Percentiles rank a stretch among this genome's conserved stretches.
Evolutionary conservation across 257 asterid genomes (phyloP).

Genomic region (Capsicum rhomboideum): DNA sequence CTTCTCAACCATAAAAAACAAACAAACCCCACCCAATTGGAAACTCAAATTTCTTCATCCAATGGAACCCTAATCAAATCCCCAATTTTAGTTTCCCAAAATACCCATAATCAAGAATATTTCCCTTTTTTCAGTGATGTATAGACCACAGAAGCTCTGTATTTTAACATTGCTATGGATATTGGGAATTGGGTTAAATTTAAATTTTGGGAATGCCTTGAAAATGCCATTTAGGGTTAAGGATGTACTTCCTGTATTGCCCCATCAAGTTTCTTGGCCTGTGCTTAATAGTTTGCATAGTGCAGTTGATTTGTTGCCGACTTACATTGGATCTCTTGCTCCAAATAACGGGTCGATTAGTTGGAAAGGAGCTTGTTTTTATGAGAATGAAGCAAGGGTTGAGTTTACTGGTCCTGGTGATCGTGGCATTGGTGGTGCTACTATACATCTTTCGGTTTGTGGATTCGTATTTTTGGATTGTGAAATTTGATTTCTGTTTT

Average conservation of each 20-base stretch:
- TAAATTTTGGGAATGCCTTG: constrained; percentile 53
- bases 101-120: not conserved
- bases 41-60: not conserved
- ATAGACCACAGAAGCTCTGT: not conserved
- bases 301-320: constrained; percentile 89
- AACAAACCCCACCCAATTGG: too few species aligned
- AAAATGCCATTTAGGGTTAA: constrained; percentile 73
- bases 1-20: too few species aligned
- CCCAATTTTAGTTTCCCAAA: too few species aligned
- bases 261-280: constrained; percentile 91
- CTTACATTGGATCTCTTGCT: constrained; percentile 76
- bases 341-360: constrained; percentile 74
- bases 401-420: constrained; percentile 62
- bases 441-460: constrained; percentile 67
- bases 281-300: constrained; percentile 70
- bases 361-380: constrained; percentile 93
- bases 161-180: not conserved
- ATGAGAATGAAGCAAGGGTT: constrained; percentile 62
- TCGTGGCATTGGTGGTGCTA: constrained; percentile 83
- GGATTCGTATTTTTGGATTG: not conserved
- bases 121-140: not conserved
- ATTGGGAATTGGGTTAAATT: constrained; percentile 19
- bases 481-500: not conserved
- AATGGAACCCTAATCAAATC: not conserved
- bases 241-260: constrained; percentile 87